Evolutionary conservation across 805 yeast species (phyloP), one percentile per base, ranked within the genome.

Genomic region (Pichia cabralensis): DNA sequence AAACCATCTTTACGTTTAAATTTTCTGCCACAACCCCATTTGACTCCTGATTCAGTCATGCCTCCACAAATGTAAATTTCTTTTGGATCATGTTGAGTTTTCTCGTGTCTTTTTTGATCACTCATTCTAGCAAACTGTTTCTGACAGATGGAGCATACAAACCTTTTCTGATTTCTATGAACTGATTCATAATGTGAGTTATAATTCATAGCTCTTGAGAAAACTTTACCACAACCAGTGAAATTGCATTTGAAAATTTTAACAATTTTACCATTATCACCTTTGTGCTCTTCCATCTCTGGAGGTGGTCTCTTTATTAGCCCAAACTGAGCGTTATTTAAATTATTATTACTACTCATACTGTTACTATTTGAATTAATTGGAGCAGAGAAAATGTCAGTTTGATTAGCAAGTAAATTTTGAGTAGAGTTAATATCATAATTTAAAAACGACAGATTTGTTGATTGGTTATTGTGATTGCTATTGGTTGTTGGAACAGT

Each of bases 1-100:
- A 57, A 42, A 1, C 62, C 62, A 35, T 57, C 62, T 33, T 55
- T 56, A 13, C 62, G 40, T 34, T 54, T 55, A 32, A 57, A 57
- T n/a, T 37, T 38, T 39, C 55, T 57, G 17, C 59, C 57, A 35
- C 62, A 57, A 5, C 62, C 62, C 62, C 62, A 57, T 15, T 36
- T 39, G 14, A 45, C 43, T 18, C 60, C 62, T 24, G 41, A 46
- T 18, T 49, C 47, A 18, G 43, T 33, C 11, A 46, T 35, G 1
- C 61, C 62, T 8, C 52, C 55, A 38, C 62, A 57, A 8, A 52
- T 41, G 34, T 38, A 55, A 1, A 49, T 48, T 1, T 46, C 39
- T 6, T 38, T 35, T 12, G 34, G 33, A n/a, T 43, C 44, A 40
- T 57, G 61, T 40, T 55, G 60, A 34, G 52, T 52, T 19, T 52